These are phyloP conservation scores for Begonia loranthoides DNA, from an alignment of 306 rosid species.

Conservation along the genomic window DNA sequence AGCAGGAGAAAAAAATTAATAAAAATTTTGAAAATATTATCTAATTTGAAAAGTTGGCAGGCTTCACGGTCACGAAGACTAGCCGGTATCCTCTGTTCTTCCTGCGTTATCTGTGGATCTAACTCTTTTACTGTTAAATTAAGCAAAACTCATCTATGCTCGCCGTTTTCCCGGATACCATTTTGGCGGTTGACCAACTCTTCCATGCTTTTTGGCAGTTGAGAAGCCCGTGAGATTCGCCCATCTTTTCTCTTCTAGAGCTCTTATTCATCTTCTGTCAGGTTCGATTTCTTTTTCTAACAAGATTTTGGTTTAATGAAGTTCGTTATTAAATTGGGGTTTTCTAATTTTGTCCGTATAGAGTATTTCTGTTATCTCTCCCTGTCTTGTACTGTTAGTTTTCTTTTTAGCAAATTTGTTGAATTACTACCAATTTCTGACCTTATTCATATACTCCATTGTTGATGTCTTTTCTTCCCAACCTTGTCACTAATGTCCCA, in stretches of 20 bases:
- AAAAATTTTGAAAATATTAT: no score
- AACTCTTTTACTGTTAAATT: background rate
- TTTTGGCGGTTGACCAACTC: slow-evolving; percentile 7
- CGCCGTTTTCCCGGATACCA: slow-evolving; percentile 1
- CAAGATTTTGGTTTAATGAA: background rate
- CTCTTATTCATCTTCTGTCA: slow-evolving; percentile 2
- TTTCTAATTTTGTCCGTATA: no score
- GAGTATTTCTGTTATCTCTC: no score
- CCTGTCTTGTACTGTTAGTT: background rate
- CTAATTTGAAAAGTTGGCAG: background rate
- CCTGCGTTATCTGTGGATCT: slow-evolving; percentile 1
- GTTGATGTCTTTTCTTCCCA: no score
- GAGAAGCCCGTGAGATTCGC: slow-evolving; percentile 6
- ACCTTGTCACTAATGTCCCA: no score
- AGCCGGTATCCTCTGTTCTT: background rate
- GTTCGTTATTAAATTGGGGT: background rate
- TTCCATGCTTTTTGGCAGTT: slow-evolving; percentile 4
- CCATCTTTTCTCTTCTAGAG: background rate
- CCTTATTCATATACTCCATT: slow-evolving; percentile 7
- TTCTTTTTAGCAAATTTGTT: background rate
- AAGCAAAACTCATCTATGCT: background rate
- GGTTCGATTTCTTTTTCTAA: slow-evolving; percentile 4
- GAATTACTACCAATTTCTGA: slow-evolving; percentile 4
- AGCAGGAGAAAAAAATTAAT: no score
- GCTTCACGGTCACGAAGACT: background rate